Evolutionary conservation across 176 grass and related monocot genomes (phyloP).

Genomic region (Phyllostachys edulis): DNA sequence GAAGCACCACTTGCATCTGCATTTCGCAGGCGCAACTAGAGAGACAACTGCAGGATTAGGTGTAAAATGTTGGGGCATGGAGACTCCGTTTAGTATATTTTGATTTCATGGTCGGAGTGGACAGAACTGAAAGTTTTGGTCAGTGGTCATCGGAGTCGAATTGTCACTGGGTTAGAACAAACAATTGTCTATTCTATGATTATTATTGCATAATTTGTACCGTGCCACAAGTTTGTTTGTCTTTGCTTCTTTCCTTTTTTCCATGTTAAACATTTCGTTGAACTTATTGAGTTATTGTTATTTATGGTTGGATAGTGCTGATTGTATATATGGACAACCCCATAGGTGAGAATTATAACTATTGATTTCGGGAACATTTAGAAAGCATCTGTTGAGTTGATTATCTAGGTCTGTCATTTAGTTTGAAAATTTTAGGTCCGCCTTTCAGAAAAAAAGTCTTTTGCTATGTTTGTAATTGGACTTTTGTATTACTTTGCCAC

Average conservation of each 20-base stretch:
- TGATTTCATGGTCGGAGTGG: neutral
- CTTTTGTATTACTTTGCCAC: neutral
- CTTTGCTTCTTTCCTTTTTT: constrained; percentile 23
- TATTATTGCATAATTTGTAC: neutral
- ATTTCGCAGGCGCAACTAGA: neutral
- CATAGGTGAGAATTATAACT: constrained; percentile 1
- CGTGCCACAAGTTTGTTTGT: neutral
- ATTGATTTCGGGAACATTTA: neutral
- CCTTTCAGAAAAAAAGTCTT: neutral
- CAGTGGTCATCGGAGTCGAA: neutral
- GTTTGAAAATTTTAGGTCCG: neutral
- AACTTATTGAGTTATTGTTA: neutral
- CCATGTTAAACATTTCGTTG: neutral
- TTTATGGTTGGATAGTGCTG: neutral
- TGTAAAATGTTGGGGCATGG: neutral
- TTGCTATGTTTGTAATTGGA: neutral
- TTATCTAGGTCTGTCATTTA: neutral
- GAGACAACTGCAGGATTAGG: neutral
- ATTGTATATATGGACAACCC: neutral
- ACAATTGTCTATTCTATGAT: neutral
- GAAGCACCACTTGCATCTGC: constrained; percentile 10
- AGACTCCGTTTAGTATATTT: neutral
- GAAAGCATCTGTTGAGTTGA: neutral
- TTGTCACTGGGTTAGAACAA: neutral
- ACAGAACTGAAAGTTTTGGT: neutral